These are phyloP conservation scores for Gnaphalium uliginosum DNA, from an alignment of 129 eudicot genomes.

Conservation along the genomic window DNA sequence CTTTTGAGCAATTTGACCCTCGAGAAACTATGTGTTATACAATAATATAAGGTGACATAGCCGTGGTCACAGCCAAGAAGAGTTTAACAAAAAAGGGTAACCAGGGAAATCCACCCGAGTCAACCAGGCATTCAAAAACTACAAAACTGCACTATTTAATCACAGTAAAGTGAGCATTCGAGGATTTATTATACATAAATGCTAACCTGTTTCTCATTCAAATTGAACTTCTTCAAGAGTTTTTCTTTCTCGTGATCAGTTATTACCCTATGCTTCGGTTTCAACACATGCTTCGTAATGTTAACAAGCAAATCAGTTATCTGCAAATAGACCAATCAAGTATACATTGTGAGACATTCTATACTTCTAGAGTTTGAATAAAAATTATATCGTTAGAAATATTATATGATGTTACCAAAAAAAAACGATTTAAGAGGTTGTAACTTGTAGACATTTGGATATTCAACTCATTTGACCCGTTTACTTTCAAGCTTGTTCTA, in stretches of 20 bases:
- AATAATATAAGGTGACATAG: neutral
- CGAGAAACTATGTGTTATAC: neutral
- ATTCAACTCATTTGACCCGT: neutral
- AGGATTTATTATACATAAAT: slow-evolving; percentile 5
- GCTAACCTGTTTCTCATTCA: slow-evolving; percentile 75
- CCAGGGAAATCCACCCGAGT: neutral
- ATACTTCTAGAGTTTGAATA: neutral
- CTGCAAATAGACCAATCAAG: slow-evolving; percentile 38
- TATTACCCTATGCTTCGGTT: slow-evolving; percentile 72
- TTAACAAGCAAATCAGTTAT: slow-evolving; percentile 81
- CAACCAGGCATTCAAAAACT: neutral
- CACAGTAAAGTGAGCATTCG: neutral
- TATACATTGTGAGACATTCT: slow-evolving; percentile 1
- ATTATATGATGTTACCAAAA: neutral
- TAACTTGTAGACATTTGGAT: neutral
- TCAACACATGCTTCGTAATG: slow-evolving; percentile 68
- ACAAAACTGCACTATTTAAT: neutral
- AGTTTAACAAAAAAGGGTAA: neutral
- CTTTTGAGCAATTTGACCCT: neutral
- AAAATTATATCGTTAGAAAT: neutral
- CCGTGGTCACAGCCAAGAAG: neutral
- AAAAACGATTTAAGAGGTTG: neutral
- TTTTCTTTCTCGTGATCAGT: slow-evolving; percentile 54
- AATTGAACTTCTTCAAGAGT: slow-evolving; percentile 59
- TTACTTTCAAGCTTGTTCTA: neutral